These are phyloP conservation scores for Sugiyamaella qingdaonensis DNA, from an alignment of 805 yeast species.

Conservation along the genomic window DNA sequence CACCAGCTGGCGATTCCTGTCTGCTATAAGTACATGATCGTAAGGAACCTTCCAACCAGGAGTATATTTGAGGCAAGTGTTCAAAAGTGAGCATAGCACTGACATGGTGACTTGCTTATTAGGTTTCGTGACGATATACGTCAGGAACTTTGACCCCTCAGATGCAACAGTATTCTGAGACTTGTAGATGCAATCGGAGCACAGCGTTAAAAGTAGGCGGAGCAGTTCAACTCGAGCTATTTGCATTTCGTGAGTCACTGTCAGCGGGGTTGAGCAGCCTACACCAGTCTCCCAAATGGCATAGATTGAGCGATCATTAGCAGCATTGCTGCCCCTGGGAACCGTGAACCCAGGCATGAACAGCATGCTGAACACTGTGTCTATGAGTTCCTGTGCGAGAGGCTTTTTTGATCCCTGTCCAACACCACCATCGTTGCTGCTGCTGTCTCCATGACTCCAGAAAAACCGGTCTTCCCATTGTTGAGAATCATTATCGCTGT, in stretches of 20 bases:
- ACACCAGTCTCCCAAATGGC: conserved; percentile 81
- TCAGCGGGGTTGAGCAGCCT: conserved; percentile 40
- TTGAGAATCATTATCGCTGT: conserved; percentile 27
- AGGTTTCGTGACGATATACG: conserved; percentile 51
- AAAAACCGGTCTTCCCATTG: conserved; percentile 38
- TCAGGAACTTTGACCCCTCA: conserved; percentile 58
- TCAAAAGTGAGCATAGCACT: conserved; percentile 64
- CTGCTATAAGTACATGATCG: conserved; percentile 27
- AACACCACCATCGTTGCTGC: conserved; percentile 2
- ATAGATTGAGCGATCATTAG: conserved; percentile 33
- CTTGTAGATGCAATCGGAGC: conserved; percentile 58
- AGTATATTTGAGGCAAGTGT: conserved; percentile 43
- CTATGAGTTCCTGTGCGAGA: conserved; percentile 38
- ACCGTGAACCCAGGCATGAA: conserved; percentile 58
- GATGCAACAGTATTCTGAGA: conserved; percentile 40
- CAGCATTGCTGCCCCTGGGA: conserved; percentile 18
- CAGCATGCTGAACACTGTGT: conserved; percentile 42
- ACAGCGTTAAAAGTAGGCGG: conserved; percentile 54
- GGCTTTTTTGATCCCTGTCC: conserved; percentile 12
- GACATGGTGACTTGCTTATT: conserved; percentile 44
- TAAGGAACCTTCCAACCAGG: conserved; percentile 35
- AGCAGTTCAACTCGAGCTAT: conserved; percentile 65
- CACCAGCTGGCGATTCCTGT: conserved; percentile 37
- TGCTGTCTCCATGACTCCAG: conserved; percentile 38
- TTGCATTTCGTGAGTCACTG: conserved; percentile 44